phyloP scores from a whole-genome alignment of 2,329 filamentous ascomycete species.

The Fusarium heterosporum region DNA sequence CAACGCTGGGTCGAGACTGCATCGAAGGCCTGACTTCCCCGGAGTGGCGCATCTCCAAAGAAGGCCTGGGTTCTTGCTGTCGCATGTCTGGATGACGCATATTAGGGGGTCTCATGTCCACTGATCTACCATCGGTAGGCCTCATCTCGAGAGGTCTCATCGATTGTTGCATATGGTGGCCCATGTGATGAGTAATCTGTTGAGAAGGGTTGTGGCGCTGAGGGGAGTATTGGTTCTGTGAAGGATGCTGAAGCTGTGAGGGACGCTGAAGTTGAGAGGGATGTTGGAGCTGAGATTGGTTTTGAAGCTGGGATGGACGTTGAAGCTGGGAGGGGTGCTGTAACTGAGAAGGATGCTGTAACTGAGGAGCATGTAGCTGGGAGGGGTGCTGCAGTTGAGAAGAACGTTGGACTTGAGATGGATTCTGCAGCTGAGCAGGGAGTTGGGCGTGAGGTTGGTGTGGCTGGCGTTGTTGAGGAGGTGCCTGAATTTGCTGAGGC shows the following conservation, averaged over 20 bases:
- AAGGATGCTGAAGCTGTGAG: constrained; percentile 18
- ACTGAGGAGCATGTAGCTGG: constrained; percentile 3
- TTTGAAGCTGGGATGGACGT: constrained; percentile 2
- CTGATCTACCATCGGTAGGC: constrained; percentile 10
- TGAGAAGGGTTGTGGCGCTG: constrained; percentile 9
- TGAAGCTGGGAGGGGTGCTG: constrained; percentile 9
- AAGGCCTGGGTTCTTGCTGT: constrained; percentile 31
- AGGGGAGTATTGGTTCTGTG: constrained; percentile 5
- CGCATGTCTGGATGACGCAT: constrained; percentile 27
- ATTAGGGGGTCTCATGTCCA: constrained; percentile 23
- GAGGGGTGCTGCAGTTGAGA: constrained; percentile 9
- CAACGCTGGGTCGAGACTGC: constrained; percentile 27
- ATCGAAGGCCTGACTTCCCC: constrained; percentile 31
- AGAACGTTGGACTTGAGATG: not conserved
- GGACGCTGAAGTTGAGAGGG: constrained; percentile 8
- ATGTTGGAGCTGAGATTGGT: constrained; percentile 1
- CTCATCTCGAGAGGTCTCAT: constrained; percentile 29
- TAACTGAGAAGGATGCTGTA: constrained; percentile 25
- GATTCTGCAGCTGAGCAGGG: constrained; percentile 15
- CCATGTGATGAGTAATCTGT: constrained; percentile 29
- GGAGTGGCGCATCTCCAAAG: constrained; percentile 37
- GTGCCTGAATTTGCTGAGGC: constrained; percentile 23
- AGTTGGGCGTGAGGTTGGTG: constrained; percentile 15
- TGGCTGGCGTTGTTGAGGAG: constrained; percentile 28
- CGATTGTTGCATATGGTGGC: constrained; percentile 29